Base-by-base conservation (phyloP, 2,329 filamentous ascomycete species). In the Blastomyces silverae region DNA sequence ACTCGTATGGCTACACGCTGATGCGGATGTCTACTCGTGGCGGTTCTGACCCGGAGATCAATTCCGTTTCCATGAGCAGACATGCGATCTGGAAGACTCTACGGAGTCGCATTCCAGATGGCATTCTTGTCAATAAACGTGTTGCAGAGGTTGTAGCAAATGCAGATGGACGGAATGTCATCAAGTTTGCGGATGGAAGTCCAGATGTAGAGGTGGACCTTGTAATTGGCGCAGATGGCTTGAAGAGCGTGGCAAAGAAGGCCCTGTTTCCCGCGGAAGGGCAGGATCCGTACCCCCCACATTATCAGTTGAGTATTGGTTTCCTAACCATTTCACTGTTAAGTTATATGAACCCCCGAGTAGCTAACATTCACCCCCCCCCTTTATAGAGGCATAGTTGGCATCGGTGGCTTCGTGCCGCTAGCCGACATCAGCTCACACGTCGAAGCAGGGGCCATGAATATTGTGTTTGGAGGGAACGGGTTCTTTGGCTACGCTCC, bases 401-500 rank as follows among this genome's bases (percentile, higher is more conserved):
- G 80, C 11, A 74, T 82, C n/a, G 80, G 80, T 25, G 79, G 80
- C 15, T 80, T 82, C 65, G 66, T 80, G 37, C 71, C 75, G n/a
- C 66, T 69, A 0, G 65, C 68, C 3, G 67, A 72, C 50, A 64
- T 77, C 20, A 68, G 69, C 46, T 57, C 65, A 0, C 63, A 73
- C 2, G 69, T 81, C 22, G 72, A 77, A 13, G 65, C 73, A 22
- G 76, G 75, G 5, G 72, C 72, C 0, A 79, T 81, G 75, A 75
- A 74, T 50, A 73, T 82, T 56, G 72, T 77, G 0, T 81, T 81
- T 64, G 80, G 81, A 1, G 73, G 77, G 0, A 81, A 80, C 62
- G 81, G 81, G 0, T 83, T 82, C 69, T 83, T 83, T 67, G 81
- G 81, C 1, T 83, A 82, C 68, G 76, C 78, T 34, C 78, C 76